Evolutionary conservation across 2,329 filamentous ascomycete species (phyloP), one percentile per base, ranked within the genome.

Genomic region (Massarina eburnea): DNA sequence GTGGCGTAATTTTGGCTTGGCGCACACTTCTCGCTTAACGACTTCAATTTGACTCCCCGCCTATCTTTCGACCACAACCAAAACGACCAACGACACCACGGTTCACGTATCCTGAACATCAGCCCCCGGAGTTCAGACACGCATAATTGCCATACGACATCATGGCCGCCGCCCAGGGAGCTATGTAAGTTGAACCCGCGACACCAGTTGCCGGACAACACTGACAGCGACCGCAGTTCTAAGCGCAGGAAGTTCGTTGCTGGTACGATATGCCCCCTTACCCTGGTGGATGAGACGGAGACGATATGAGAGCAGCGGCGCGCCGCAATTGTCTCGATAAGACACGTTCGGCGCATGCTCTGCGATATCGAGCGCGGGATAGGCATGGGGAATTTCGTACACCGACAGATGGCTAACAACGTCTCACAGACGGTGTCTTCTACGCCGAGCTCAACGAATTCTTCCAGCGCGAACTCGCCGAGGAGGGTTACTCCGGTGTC

Each of bases 391-490:
- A 41, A 53, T 41, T 51, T 51, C 48, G 52, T 52, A 55, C 47
- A 52, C 41, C 45, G 48, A 43, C 43, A 48, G 48, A 34, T 45
- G 22, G 52, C 62, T 66, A 59, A 66, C 61, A 53, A 42, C 37
- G 21, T 49, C 45, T 30, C 32, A 55, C 60, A 74, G 94, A 99
- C 80, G 94, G 94, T 86, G 94, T 99, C 73, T 99, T 99, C 89
- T 99, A 96, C 80, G 94, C 94, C 83, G 94, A 99, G 82, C 83
- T 99, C 79, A 99, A 99, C 88, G 94, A 99, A 83, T 99, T 99
- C 88, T 99, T 99, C 90, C 94, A 97, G 86, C 92, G 94, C 79
- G 94, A 99, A 82, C 84, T 99, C 76, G 94, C 94, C 75, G 94
- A 99, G 86, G 95, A 99, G 83, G 94, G 94, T 71, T 99, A 99